Evolutionary conservation across 2,329 filamentous ascomycete genomes (phyloP), one percentile per base, ranked within the genome.

Genomic region (Talaromyces sp.): DNA sequence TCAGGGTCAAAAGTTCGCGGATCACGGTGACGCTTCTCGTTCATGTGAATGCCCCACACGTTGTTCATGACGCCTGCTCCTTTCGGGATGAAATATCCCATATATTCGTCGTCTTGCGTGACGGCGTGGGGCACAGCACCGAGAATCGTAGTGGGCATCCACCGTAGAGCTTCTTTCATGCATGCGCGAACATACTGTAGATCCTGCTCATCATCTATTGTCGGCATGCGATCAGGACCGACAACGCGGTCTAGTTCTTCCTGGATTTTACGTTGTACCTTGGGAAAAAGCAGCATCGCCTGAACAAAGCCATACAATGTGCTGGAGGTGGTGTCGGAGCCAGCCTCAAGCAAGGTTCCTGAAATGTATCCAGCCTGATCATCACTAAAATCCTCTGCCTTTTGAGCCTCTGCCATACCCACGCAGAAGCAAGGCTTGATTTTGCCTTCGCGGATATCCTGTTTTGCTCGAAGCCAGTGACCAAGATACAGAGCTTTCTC

Each of bases 211-310:
- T 76, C 75, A 0, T 66, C 65, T 23, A 74, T 71, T 0, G 60
- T 65, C 5, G 76, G 76, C 1, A 74, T 68, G 2, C 75, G 67
- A 11, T 69, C 64, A 0, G 33, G 9, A 1, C 74, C 75, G 8
- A 76, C 66, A 6, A 76, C 72, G 2, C 44, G 44, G 65, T 77
- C 76, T 11, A 78, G 63, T 48, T 76, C 73, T 2, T 66, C 64
- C 18, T 80, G 75, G 0, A 77, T 79, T 6, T 73, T 72, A 0
- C 60, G 37, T 1, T 82, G 70, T 1, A 73, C 73, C 7, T 77
- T 72, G 69, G 70, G 23, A 70, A 0, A 80, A 78, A 78, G 62
- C 58, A 79, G 77, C 79, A 85, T 82, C 7, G 82, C 82, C 16
- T 80, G 70, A 0, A 81, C 69, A 64, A 83, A 81, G 6, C 71